Conservation (phyloP, 148 eudicot species). For the Camellia granthamiana region DNA sequence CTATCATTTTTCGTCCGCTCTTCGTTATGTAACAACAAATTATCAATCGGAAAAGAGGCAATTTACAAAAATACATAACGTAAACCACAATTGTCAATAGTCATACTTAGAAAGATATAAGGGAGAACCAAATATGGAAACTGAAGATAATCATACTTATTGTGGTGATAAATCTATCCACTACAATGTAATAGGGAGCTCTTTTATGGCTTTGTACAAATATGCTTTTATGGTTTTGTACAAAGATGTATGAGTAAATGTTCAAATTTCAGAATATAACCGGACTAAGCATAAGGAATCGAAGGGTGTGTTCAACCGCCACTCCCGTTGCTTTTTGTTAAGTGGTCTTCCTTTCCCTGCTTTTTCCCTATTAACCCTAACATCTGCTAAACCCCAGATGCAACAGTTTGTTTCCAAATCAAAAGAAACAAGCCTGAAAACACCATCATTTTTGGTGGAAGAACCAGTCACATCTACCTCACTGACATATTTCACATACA, state of each 20-base stretch:
- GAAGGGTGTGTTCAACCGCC: slow-evolving; percentile 66
- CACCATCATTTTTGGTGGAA: slow-evolving; percentile 51
- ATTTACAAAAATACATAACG: background rate
- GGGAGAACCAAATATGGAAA: background rate
- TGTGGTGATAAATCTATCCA: background rate
- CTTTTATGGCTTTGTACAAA: background rate
- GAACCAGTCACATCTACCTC: slow-evolving; percentile 30
- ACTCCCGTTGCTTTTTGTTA: slow-evolving; percentile 75
- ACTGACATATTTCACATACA: slow-evolving; percentile 61
- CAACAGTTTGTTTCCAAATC: slow-evolving; percentile 52
- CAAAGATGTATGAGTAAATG: background rate
- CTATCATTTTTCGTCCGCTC: background rate
- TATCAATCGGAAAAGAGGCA: background rate
- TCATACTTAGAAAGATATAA: background rate
- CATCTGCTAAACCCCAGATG: slow-evolving; percentile 80
- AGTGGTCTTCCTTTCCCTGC: slow-evolving; percentile 90
- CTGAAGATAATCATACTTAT: background rate
- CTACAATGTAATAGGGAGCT: background rate
- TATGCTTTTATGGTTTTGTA: background rate
- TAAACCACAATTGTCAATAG: too few species aligned
- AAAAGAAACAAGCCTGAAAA: slow-evolving; percentile 63
- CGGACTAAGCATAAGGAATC: slow-evolving; percentile 60
- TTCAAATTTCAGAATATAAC: slow-evolving; percentile 52
- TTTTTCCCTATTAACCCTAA: slow-evolving; percentile 69
- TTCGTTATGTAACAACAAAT: background rate